Evolutionary conservation across 2,329 filamentous ascomycete genomes (phyloP), one percentile per base, ranked within the genome.

Genomic region (Bipolaris sorokiniana): DNA sequence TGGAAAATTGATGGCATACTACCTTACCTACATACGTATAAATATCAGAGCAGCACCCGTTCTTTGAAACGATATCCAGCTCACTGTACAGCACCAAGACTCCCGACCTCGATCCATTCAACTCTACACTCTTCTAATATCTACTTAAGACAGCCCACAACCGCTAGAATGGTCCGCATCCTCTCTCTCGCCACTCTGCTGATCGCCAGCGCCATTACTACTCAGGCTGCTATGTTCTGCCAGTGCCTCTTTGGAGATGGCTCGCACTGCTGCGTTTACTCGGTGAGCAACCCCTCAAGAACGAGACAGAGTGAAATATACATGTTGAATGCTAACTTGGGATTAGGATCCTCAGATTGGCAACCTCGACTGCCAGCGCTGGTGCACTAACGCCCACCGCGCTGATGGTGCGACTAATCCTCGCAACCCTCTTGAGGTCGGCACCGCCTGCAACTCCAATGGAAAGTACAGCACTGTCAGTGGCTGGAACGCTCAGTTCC

Each of bases 241-340:
- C 51, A 54, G 45, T 54, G 51, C 20, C 51, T 54, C 22, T 54
- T 48, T 37, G 5, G 10, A 10, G 37, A 54, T 28, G 51, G 37
- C 36, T 54, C 51, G 26, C 51, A 54, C 45, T 54, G 51, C 45
- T 54, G 51, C 51, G 36, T 48, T 7, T 41, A 41, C 51, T 23
- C 23, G 2, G 51, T 53, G 36, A 53, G 44, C 13, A 48, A 48
- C 4, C 20, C 26, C 3, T 15, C 23, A 18, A 15, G 26, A 40
- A 34, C 34, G 20, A 41, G 3, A 23, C 3, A 15, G 11, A 9
- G 26, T 47, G 16, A 38, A 34, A 33, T 31, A 33, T 10, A 28
- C 16, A 46, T 47, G 4, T 40, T 38, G 22, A 20, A 33, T 47
- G 23, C 50, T 53, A 23, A 53, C 28, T 20, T 37, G n/a, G 13